Evolutionary conservation across 495 filamentous ascomycete species (phyloP).

Genomic region (Penicillium soppii): DNA sequence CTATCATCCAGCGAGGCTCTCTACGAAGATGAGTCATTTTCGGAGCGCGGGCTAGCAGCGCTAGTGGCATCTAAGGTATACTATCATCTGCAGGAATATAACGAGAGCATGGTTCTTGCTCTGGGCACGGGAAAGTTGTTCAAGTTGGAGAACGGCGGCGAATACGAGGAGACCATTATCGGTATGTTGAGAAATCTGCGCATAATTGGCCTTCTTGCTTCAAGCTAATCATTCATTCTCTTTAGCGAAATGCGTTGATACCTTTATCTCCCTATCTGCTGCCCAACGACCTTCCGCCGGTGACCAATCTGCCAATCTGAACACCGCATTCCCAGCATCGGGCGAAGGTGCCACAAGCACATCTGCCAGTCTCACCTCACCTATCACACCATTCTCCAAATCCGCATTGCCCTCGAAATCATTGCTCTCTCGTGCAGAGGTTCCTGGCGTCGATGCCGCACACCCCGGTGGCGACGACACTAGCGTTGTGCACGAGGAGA

Average conservation of each 20-base stretch:
- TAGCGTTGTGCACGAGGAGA: conserved; percentile 52
- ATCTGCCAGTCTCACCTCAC: conserved; percentile 72
- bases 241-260: conserved; percentile 89
- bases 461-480: conserved; percentile 54
- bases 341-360: conserved; percentile 63
- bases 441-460: conserved; percentile 55
- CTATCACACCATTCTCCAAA: conserved; percentile 92
- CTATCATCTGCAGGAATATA: conserved; percentile 97
- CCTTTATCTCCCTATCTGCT: conserved; percentile 86
- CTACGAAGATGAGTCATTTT: conserved; percentile 94
- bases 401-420: conserved; percentile 88
- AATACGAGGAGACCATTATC: conserved; percentile 99
- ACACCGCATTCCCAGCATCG: conserved; percentile 66
- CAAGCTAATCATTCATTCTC: not conserved
- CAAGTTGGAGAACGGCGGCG: conserved; percentile 83
- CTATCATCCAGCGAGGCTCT: conserved; percentile 74
- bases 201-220: not conserved
- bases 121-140: conserved; percentile 94
- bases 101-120: conserved; percentile 98
- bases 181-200: conserved; percentile 34
- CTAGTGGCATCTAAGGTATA: conserved; percentile 96
- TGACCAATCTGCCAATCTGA: conserved; percentile 63
- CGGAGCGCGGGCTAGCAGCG: conserved; percentile 90
- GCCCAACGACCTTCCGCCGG: conserved; percentile 59
- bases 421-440: conserved; percentile 79